Base-by-base conservation (phyloP, 2,329 filamentous ascomycete genomes). In the Claviceps sp. region DNA sequence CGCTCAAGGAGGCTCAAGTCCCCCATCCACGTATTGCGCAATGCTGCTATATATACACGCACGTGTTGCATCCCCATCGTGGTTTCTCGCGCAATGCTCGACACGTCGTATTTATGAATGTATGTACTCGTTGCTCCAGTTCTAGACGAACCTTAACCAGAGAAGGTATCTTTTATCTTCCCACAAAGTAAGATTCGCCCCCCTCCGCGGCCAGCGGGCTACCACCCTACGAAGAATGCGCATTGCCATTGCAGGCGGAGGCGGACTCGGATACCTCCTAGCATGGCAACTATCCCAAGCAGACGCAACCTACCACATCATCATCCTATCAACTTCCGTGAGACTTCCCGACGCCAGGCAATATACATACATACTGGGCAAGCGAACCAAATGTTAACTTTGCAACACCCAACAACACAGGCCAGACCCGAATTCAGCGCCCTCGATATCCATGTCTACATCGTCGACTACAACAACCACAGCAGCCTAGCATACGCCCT, bases 381-480 rank as follows among this genome's bases (percentile, higher is more conserved):
- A 18, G 18, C 37, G 30, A 45, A 53, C 20, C n/a, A 24, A 4
- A 50, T 55, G 52, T 55, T 63, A 59, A 65, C 54, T 34, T 30
- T 30, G 26, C 26, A 30, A 9, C 26, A 30, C 26, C 26, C 26
- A 30, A 30, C 26, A 26, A 18, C 37, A 30, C 47, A 84, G 81
- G 60, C 66, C 46, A 77, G 80, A 58, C 70, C 76, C 40, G 73
- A 76, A 54, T 74, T 82, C 52, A 70, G 72, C 46, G 63, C 69
- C 13, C 71, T 75, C 54, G 78, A 75, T 46, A 83, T 84, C 58
- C 84, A 88, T 64, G 79, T 87, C 47, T 72, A 81, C 52, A 70
- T 79, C 42, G 82, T 88, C n/a, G 73, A 88, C 68, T 89, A 88
- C 63, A 66, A 72, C 56, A 71, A 80, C 55, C 65, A 73, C 37